Percentiles rank a stretch among this genome's conserved stretches.
Evolutionary conservation across 179 eudicot genomes (phyloP).

Genomic region (Corrigiola litoralis): DNA sequence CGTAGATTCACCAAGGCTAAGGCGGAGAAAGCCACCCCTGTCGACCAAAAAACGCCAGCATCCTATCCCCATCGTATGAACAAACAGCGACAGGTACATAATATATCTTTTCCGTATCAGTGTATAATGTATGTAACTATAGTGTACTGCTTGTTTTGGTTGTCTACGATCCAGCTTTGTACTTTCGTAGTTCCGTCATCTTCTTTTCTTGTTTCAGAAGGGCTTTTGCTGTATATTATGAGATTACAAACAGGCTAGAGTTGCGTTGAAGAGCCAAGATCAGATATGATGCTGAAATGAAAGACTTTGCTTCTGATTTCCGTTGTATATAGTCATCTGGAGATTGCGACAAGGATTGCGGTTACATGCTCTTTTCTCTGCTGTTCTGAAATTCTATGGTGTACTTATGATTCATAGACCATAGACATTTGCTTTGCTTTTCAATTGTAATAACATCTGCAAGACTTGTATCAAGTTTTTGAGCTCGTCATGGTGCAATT

Average conservation of each 20-base stretch:
- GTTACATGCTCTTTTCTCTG: no score
- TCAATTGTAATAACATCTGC: background rate
- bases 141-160: background rate
- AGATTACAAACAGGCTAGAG: background rate
- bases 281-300: background rate
- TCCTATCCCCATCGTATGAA: constrained; percentile 11
- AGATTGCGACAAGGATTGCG: no score
- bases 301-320: no score
- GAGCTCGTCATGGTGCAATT: no score
- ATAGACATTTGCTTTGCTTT: background rate
- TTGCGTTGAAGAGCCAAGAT: background rate
- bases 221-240: constrained; percentile 17
- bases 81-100: constrained; percentile 15
- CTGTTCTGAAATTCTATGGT: background rate
- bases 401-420: background rate
- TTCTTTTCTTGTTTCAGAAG: constrained; percentile 20
- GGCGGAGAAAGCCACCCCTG: constrained; percentile 29
- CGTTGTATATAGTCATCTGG: background rate
- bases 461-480: background rate
- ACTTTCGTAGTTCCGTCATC: background rate
- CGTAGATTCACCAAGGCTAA: constrained; percentile 25
- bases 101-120: no score
- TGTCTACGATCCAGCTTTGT: background rate
- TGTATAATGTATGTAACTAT: no score
- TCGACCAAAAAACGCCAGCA: constrained; percentile 1